A percentile compares a stretch with the other conserved stretches of the same genome.
These are phyloP conservation scores for Lactarius quietus DNA, from an alignment of 768 basidiomycete genomes.

Conservation along the genomic window DNA sequence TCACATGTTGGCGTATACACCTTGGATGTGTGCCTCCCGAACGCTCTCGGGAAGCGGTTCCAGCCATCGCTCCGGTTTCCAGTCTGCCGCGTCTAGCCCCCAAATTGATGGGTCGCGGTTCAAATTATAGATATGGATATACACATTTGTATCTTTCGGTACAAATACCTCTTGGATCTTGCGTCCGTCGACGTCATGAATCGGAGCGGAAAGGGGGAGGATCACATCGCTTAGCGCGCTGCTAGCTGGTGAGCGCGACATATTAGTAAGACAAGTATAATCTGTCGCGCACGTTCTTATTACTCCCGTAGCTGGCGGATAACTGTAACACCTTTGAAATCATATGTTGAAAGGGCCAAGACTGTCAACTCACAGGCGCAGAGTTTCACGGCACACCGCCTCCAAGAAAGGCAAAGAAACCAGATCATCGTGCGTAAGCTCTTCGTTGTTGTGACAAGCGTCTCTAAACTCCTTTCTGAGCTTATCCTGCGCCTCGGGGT, in stretches of 20 bases:
- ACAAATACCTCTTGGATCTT: background rate
- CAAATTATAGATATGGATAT: background rate
- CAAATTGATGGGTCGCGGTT: background rate
- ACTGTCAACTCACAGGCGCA: background rate
- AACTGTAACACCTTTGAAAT: background rate
- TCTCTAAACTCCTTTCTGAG: conserved; percentile 8
- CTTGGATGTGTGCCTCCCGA: background rate
- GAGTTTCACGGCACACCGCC: conserved; percentile 10
- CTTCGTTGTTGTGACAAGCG: background rate
- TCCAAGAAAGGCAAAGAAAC: conserved; percentile 8
- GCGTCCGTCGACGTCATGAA: background rate
- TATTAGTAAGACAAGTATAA: background rate
- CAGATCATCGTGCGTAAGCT: background rate
- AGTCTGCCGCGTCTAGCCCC: background rate
- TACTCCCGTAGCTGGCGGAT: background rate
- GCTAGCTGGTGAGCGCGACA: background rate
- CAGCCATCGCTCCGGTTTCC: background rate
- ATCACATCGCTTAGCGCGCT: background rate
- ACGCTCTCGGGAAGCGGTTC: background rate
- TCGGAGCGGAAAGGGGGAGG: background rate
- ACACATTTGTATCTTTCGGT: background rate
- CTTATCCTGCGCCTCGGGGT: conserved; percentile 4
- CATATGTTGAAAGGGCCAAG: background rate
- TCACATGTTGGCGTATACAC: background rate
- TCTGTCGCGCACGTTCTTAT: background rate